A percentile compares a stretch with the other conserved stretches of the same genome.
phyloP scores from a whole-genome alignment of 2,329 filamentous ascomycete species.

The Phyllosticta citrichinensis region DNA sequence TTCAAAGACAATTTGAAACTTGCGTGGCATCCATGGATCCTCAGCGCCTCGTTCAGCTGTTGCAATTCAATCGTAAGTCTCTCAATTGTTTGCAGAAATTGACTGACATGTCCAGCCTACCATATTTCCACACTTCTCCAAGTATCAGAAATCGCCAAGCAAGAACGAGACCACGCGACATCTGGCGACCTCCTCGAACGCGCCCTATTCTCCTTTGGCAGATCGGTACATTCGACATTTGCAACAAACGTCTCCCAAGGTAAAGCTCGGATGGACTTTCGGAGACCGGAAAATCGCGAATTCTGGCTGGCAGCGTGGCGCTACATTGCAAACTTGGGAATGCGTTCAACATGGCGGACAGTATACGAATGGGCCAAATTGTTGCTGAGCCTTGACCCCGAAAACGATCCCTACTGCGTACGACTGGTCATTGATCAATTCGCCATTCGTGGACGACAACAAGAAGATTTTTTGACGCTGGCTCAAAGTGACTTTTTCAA shows the following conservation, averaged over 20 bases:
- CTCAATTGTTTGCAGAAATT: background rate
- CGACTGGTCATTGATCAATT: slow-evolving; percentile 73
- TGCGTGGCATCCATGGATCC: slow-evolving; percentile 79
- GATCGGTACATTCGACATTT: slow-evolving; percentile 76
- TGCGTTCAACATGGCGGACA: slow-evolving; percentile 89
- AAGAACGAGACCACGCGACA: slow-evolving; percentile 78
- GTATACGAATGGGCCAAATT: slow-evolving; percentile 91
- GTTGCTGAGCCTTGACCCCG: slow-evolving; percentile 61
- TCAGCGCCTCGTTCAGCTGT: slow-evolving; percentile 66
- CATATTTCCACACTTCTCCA: slow-evolving; percentile 91
- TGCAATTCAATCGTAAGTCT: slow-evolving; percentile 53
- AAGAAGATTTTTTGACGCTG: slow-evolving; percentile 65
- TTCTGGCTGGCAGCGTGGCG: slow-evolving; percentile 85
- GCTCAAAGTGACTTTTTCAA: slow-evolving; percentile 41
- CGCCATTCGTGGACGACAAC: slow-evolving; percentile 70
- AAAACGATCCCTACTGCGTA: slow-evolving; percentile 72
- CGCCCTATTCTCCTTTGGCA: slow-evolving; percentile 87
- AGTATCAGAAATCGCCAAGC: slow-evolving; percentile 83
- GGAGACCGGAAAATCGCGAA: slow-evolving; percentile 77
- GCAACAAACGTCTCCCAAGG: slow-evolving; percentile 65
- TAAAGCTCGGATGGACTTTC: slow-evolving; percentile 70
- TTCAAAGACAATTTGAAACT: slow-evolving; percentile 66
- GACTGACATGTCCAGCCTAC: slow-evolving; percentile 49
- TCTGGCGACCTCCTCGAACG: slow-evolving; percentile 82
- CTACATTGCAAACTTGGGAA: slow-evolving; percentile 74